Percentiles rank a stretch among this genome's conserved stretches.
phyloP scores from a whole-genome alignment of 176 grass and related monocot genomes.

The Phyllostachys edulis region DNA sequence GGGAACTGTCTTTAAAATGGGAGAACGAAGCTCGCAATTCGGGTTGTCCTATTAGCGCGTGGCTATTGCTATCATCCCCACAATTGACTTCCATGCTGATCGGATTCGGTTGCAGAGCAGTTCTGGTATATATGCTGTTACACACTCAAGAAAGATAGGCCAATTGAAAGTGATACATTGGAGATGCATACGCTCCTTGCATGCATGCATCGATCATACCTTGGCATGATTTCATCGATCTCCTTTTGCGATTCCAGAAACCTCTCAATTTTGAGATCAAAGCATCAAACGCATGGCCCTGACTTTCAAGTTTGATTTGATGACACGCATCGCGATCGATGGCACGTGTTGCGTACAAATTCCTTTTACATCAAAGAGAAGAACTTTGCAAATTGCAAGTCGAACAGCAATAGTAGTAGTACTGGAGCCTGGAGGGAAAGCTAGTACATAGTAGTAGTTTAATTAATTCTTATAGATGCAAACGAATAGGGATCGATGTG shows the following conservation, averaged over 20 bases:
- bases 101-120: too few species aligned
- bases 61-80: too few species aligned
- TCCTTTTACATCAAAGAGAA: slow-evolving; percentile 22
- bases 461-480: neutral
- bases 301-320: neutral
- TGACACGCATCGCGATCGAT: too few species aligned
- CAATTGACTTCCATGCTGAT: too few species aligned
- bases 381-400: slow-evolving; percentile 9
- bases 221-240: neutral
- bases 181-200: neutral
- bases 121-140: too few species aligned
- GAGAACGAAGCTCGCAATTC: neutral
- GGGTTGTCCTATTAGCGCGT: too few species aligned
- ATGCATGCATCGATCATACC: neutral
- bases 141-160: too few species aligned
- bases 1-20: neutral
- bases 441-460: neutral
- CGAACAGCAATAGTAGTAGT: too few species aligned
- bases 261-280: neutral
- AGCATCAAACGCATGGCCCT: neutral
- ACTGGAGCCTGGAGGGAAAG: too few species aligned
- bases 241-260: neutral
- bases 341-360: slow-evolving; percentile 7
- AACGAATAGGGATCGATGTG: slow-evolving; percentile 15
- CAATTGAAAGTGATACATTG: too few species aligned